These are phyloP conservation scores for Aspergillus ochraceoroseus DNA, from an alignment of 2,329 filamentous ascomycete genomes.

Conservation along the genomic window DNA sequence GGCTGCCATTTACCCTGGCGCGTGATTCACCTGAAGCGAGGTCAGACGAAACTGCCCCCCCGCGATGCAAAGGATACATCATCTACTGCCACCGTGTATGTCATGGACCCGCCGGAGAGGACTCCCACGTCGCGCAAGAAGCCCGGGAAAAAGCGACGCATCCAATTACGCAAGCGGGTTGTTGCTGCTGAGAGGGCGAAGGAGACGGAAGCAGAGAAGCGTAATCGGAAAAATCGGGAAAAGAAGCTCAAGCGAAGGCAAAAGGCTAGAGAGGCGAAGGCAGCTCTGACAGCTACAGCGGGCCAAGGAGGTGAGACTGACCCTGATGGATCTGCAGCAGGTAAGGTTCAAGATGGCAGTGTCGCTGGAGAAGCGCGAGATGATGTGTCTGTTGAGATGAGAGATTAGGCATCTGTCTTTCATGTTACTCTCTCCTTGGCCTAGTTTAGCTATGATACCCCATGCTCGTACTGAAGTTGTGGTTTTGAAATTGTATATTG, in stretches of 20 bases:
- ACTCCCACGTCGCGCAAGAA: constrained; percentile 36
- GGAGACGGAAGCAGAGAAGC: constrained; percentile 37
- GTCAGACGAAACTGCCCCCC: constrained; percentile 31
- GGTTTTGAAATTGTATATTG: constrained; percentile 5
- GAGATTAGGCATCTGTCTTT: neutral
- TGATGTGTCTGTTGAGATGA: constrained; percentile 17
- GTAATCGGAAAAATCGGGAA: constrained; percentile 39
- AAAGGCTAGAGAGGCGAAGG: constrained; percentile 37
- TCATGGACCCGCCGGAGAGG: constrained; percentile 21
- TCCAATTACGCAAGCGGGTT: constrained; percentile 37
- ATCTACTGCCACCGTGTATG: constrained; percentile 19
- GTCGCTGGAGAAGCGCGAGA: constrained; percentile 18
- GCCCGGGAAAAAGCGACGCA: constrained; percentile 42
- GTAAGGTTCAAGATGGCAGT: too few species aligned
- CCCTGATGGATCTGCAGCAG: constrained; percentile 15
- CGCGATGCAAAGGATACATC: constrained; percentile 18
- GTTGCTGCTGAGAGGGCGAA: constrained; percentile 31
- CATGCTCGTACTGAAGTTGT: neutral
- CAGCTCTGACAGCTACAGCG: constrained; percentile 25
- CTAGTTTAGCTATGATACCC: constrained; percentile 13
- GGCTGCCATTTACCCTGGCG: constrained; percentile 43
- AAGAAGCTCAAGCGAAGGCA: constrained; percentile 38
- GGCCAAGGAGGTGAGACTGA: too few species aligned
- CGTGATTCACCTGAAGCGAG: constrained; percentile 35
- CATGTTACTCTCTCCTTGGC: neutral